Evolutionary conservation across 352 stramenopile genomes (phyloP), one percentile per base, ranked within the genome.

Genomic region (Aphanomyces cochlioides): DNA sequence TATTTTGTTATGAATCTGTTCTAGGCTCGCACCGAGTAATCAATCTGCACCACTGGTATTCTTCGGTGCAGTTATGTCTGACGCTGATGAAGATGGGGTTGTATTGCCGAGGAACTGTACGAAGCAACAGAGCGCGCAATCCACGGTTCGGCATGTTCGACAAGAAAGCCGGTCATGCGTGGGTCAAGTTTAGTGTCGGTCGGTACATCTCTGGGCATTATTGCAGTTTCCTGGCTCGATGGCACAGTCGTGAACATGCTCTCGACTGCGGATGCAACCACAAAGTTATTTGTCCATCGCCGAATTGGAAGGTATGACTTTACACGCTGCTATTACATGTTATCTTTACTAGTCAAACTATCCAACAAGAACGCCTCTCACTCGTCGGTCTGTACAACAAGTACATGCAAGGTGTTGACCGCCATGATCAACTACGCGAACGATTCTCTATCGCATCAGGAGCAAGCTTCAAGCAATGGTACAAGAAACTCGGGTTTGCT

Each of bases 201-300:
- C 45, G 45, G 1, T 53, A 53, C 45, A 53, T 53, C 45, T 53
- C 45, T 53, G 13, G 45, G 45, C 45, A 53, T 53, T 19, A 53
- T 53, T 53, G 45, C 45, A 15, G 45, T 53, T 53, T 53, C 1
- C 45, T 53, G 45, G 1, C 45, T 53, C 45, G 45, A 53, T 53
- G 45, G 45, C n/a, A 53, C 45, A 53, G 45, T 53, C 45, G 45
- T 53, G 45, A 53, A 53, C 45, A 53, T 53, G 45, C 45, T 53
- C 13, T 53, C 45, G 1, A 28, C 28, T 28, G 28, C 28, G n/a
- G n/a, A n/a, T n/a, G n/a, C n/a, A n/a, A n/a, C n/a, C n/a, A n/a
- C n/a, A n/a, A n/a, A n/a, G n/a, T n/a, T n/a, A n/a, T n/a, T n/a
- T n/a, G n/a, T n/a, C n/a, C n/a, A n/a, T n/a, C n/a, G n/a, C n/a